phyloP scores from a whole-genome alignment of 225 moss, liverwort and hornwort genomes.

The Takakia lepidozioides region DNA sequence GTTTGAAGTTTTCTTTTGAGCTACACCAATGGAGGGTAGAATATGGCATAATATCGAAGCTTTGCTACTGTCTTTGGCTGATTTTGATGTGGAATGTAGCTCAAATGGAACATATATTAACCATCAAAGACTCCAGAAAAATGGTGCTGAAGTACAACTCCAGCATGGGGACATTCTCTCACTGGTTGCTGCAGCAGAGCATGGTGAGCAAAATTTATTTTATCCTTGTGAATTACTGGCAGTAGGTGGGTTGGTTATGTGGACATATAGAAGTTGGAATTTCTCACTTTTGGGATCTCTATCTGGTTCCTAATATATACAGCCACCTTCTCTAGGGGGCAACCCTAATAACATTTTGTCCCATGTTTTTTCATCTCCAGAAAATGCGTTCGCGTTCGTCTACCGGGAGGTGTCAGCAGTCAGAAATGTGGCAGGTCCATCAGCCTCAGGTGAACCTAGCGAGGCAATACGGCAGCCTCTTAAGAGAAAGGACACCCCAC shows the following conservation, averaged over 20 bases:
- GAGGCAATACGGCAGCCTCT: conserved; percentile 36
- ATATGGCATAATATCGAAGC: too few relatives aligned
- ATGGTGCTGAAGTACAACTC: conserved; percentile 34
- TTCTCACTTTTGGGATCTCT: not conserved
- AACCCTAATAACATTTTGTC: too few relatives aligned
- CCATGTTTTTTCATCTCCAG: conserved; percentile 21
- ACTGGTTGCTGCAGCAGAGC: conserved; percentile 32
- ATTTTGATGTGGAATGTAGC: too few relatives aligned
- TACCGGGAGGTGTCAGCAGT: conserved; percentile 56
- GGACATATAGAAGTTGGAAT: not conserved
- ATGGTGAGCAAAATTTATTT: conserved; percentile 35
- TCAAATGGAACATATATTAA: conserved; percentile 49
- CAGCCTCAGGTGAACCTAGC: conserved; percentile 18
- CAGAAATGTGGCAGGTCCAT: conserved; percentile 4
- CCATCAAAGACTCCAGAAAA: conserved; percentile 28
- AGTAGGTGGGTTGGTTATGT: not conserved
- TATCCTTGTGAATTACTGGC: not conserved
- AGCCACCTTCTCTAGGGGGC: too few relatives aligned
- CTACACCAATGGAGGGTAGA: too few relatives aligned
- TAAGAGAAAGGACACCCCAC: conserved; percentile 70
- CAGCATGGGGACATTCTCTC: conserved; percentile 45
- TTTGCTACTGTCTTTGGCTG: too few relatives aligned
- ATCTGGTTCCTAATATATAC: not conserved
- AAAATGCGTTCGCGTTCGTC: conserved; percentile 76
- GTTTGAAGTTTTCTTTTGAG: too few relatives aligned